Evolutionary conservation across 2,329 filamentous ascomycete genomes (phyloP), one percentile per base, ranked within the genome.

Genomic region (Aspergillus aculeatus): DNA sequence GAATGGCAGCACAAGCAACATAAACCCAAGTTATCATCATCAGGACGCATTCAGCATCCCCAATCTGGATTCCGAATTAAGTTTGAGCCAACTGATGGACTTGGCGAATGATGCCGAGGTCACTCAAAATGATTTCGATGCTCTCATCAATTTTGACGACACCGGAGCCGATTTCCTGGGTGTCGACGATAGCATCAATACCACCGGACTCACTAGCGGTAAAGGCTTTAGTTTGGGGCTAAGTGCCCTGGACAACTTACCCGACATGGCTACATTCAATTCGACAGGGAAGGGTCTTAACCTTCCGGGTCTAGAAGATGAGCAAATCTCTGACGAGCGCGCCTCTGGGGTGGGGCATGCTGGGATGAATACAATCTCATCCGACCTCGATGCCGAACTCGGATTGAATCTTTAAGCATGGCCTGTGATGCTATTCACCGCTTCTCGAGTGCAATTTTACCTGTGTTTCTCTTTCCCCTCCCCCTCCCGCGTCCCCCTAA

Each of bases 111-210:
- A 78, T 51, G 76, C 74, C 5, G 77, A 79, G 58, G 76, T 78
- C 23, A 78, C 73, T 2, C 75, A 79, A 56, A 77, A 78, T 54
- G 78, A 80, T 57, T 77, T 81, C 29, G 78, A 81, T 57, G 76
- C 77, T 0, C 62, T 80, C 56, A 78, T 81, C 63, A 79, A 80
- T 58, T 77, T 80, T 53, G 78, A 81, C 47, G 78, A 79, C 51
- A 71, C 71, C 1, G 67, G 69, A 1, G 71, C 66, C 19, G 75
- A 78, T 19, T 64, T 76, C 31, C 75, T 78, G 47, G 60, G 68
- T 0, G 68, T 71, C 6, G 73, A 78, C 7, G 67, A 71, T 11
- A 44, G 56, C 19, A 38, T 60, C 31, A 52, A 57, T 31, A 23
- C 52, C 6, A 56, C 52, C 23, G 59, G 38, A 5, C 57, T 61